Conservation (phyloP, 192 early-diverging fungal species). For the Obelidium mucronatum region DNA sequence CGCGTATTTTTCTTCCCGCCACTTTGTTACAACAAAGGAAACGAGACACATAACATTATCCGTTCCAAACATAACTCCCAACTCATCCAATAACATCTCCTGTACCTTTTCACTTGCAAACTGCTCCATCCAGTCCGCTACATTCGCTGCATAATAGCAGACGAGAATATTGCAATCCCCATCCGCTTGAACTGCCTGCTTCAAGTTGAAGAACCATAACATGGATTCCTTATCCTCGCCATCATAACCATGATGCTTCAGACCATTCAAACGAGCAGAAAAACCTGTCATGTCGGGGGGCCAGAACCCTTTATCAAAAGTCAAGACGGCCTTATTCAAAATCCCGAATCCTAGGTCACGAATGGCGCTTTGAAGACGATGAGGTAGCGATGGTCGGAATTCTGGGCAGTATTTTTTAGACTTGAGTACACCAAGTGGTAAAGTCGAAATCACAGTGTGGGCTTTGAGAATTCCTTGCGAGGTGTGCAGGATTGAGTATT, state of each 20-base stretch:
- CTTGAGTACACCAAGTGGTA: slow-evolving; percentile 15
- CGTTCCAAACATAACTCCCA: background rate
- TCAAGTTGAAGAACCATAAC: background rate
- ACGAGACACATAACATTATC: background rate
- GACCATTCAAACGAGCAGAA: background rate
- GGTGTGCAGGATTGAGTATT: background rate
- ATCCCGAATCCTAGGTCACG: background rate
- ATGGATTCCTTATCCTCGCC: background rate
- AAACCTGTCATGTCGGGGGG: background rate
- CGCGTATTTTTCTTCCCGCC: background rate
- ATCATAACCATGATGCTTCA: too few species aligned
- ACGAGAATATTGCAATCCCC: background rate
- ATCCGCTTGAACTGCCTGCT: background rate
- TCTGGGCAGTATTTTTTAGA: background rate
- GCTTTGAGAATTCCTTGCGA: background rate
- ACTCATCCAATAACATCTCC: background rate
- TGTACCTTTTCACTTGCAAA: background rate
- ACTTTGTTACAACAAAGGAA: background rate
- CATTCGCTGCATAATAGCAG: background rate
- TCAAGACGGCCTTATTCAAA: background rate
- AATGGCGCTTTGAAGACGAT: background rate
- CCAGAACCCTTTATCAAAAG: slow-evolving; percentile 7
- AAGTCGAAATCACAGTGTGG: background rate
- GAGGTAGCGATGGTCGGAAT: background rate
- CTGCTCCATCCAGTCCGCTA: slow-evolving; percentile 1